Percentiles rank a stretch among this genome's conserved stretches.
phyloP scores from a whole-genome alignment of 139 green algal genomes.

The Volvox reticuliferus region DNA sequence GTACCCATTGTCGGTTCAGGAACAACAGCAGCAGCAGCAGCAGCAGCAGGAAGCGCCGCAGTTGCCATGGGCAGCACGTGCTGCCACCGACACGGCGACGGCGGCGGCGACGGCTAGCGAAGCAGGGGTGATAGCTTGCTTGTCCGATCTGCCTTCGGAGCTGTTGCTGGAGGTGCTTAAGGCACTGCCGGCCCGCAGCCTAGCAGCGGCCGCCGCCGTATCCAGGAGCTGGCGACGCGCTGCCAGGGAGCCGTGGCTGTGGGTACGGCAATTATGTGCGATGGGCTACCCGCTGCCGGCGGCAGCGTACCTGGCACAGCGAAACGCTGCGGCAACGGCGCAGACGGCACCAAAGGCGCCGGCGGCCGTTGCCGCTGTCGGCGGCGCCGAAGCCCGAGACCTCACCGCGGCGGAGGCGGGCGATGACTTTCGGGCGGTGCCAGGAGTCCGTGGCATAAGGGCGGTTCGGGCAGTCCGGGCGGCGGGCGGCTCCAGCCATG shows the following conservation, averaged over 20 bases:
- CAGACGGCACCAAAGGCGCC: background rate
- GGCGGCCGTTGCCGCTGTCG: background rate
- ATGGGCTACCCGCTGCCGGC: conserved; percentile 4
- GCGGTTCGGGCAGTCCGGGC: conserved; percentile 5
- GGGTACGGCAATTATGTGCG: conserved; percentile 30
- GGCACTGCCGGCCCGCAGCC: conserved; percentile 9
- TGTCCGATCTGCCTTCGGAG: conserved; percentile 12
- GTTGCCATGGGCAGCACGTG: background rate
- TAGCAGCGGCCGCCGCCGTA: conserved; percentile 8
- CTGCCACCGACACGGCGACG: background rate
- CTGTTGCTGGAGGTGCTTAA: conserved; percentile 15
- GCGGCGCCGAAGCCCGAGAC: background rate
- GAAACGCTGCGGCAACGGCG: background rate
- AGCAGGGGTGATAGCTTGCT: background rate
- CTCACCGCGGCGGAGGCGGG: background rate
- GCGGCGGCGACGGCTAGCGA: too few relatives aligned
- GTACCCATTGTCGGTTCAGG: too few relatives aligned
- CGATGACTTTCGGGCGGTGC: background rate
- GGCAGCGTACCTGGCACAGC: background rate
- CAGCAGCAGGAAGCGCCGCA: background rate
- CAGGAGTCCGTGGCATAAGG: conserved; percentile 34
- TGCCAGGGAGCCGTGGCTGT: conserved; percentile 37
- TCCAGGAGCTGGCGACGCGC: conserved; percentile 23
- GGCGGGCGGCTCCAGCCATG: conserved; percentile 1
- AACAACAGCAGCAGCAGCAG: too few relatives aligned